Percentiles rank a stretch among this genome's conserved stretches.
These are phyloP conservation scores for Tetrapisispora namnaoensis DNA, from an alignment of 805 yeast genomes.

Conservation along the genomic window DNA sequence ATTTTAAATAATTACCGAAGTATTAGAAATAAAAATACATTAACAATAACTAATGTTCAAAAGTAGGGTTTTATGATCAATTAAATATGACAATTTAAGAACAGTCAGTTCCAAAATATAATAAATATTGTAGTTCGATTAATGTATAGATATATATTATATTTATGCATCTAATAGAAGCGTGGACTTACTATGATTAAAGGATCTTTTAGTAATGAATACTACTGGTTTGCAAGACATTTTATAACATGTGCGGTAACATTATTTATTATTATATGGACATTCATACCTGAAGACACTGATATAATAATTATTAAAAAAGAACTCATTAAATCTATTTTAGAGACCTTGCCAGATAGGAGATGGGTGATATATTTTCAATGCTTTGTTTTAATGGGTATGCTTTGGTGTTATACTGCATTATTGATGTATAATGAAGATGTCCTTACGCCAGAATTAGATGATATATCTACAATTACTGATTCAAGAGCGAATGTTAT, in stretches of 20 bases:
- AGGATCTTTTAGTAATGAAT: slow-evolving; percentile 37
- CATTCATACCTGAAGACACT: slow-evolving; percentile 44
- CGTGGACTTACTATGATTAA: background rate
- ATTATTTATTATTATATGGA: slow-evolving; percentile 58
- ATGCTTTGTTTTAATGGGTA: slow-evolving; percentile 52
- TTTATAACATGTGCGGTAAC: slow-evolving; percentile 53
- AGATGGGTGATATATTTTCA: slow-evolving; percentile 89
- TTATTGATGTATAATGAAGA: slow-evolving; percentile 71
- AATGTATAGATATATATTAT: too few species aligned
- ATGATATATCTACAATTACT: slow-evolving; percentile 52
- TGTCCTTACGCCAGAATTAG: slow-evolving; percentile 48
- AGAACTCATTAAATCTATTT: slow-evolving; percentile 37
- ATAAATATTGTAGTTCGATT: too few species aligned
- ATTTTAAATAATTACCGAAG: too few species aligned
- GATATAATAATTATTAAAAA: slow-evolving; percentile 5
- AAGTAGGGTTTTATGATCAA: too few species aligned
- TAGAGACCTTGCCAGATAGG: slow-evolving; percentile 73
- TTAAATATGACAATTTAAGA: too few species aligned
- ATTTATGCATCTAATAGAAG: too few species aligned
- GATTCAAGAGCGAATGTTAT: slow-evolving; percentile 49
- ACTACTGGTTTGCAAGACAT: slow-evolving; percentile 79
- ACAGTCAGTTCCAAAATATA: too few species aligned
- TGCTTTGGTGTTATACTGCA: slow-evolving; percentile 66
- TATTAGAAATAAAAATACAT: too few species aligned
- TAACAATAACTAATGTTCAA: too few species aligned